Base-by-base conservation (phyloP, 345 rosid genomes). In the Lepidium aucheri region DNA sequence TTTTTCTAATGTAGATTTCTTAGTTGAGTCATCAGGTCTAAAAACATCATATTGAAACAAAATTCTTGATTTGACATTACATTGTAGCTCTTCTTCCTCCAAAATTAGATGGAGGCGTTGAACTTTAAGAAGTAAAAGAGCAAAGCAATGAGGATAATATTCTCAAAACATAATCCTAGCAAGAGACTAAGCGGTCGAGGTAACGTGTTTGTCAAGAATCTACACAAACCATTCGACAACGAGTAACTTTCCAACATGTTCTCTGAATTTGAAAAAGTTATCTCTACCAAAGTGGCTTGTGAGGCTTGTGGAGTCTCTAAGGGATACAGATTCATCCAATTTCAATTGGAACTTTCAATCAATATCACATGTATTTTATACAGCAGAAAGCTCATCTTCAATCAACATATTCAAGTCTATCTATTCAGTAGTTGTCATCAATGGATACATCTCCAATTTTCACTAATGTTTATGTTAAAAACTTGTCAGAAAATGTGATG, bases 141-240 rank as follows among this genome's bases (percentile, higher is more conserved):
- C 44, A 86, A 77, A 60, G 50, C 77, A 0, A 74, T 86, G 81
- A 84, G 90, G 73, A 69, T 85, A 65, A 83, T 81, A 81, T 80
- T 82, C 84, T 73, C 74, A 43, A 77, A 84, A 43, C 80, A 82
- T 38, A 74, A 86, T 54, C 86, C 90, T 60, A 61, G 52, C 22
- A 61, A 61, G 1, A 72, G 93, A 53, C 77, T 53, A 76, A 71
- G 67, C 8, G 85, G 85, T 3, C 9, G 72, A 18, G 88, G 76
- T 46, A 89, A 85, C 73, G 81, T 89, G 51, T 89, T 77, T 53
- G 86, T 85, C 69, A 86, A 85, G 81, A 86, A 86, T 70, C 78
- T 89, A 7, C 67, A 69, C 43, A 65, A 67, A 38, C 74, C 81
- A 7, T 46, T 86, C 24, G 53, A 39, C 60, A 64, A 76, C 49